These are phyloP conservation scores for Glaciozyma martinii DNA, from an alignment of 768 basidiomycete species.

Conservation along the genomic window DNA sequence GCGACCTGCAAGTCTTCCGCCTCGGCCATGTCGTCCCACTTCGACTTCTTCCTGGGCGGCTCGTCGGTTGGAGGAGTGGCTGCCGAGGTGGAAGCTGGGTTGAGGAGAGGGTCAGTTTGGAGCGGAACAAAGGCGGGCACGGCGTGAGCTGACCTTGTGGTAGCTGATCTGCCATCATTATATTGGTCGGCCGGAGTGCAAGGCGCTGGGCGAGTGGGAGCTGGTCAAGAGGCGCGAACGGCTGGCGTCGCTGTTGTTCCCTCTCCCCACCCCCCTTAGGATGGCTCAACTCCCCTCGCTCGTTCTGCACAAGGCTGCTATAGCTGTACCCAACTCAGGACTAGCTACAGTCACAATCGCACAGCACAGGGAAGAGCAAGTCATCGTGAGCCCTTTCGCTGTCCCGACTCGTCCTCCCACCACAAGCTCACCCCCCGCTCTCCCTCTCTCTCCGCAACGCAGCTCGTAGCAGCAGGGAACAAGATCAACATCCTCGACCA, in stretches of 20 bases:
- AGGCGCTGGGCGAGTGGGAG: no score
- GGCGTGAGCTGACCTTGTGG: no score
- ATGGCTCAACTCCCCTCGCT: no score
- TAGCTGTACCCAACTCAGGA: no score
- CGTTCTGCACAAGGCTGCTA: no score
- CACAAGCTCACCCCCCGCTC: not conserved
- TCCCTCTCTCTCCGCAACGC: not conserved
- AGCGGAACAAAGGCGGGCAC: no score
- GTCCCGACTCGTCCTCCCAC: not conserved
- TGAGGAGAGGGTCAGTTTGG: not conserved
- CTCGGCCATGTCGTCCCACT: constrained; percentile 25
- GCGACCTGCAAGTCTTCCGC: constrained; percentile 9
- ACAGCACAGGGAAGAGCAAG: not conserved
- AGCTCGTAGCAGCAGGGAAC: not conserved
- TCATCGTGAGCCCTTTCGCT: not conserved
- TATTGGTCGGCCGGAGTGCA: no score
- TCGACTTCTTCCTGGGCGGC: constrained; percentile 25
- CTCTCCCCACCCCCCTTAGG: no score
- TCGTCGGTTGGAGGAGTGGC: not conserved
- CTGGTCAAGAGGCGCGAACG: no score
- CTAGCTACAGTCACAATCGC: no score
- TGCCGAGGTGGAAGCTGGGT: not conserved
- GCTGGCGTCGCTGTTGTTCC: no score
- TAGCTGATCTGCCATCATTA: no score
- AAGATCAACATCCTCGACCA: constrained; percentile 20